A percentile compares a stretch with the other conserved stretches of the same genome.
Conservation (phyloP, 768 basidiomycete genomes). For the Termitomyces sp. region DNA sequence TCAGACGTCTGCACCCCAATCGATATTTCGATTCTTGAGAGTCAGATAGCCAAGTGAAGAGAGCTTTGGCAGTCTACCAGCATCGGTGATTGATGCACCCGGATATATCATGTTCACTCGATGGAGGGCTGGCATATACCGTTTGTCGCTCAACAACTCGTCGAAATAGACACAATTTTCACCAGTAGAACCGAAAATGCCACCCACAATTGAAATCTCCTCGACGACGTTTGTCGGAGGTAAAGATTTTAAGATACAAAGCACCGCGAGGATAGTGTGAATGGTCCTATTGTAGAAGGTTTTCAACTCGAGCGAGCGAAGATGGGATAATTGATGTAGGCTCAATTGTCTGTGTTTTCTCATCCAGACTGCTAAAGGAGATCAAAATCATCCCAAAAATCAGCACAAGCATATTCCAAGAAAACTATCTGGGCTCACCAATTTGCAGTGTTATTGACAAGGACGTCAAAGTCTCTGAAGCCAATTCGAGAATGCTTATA, state of each 20-base stretch:
- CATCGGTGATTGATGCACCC: not conserved
- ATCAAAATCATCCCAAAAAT: not conserved
- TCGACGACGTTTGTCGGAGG: not conserved
- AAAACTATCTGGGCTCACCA: not conserved
- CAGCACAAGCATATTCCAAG: not conserved
- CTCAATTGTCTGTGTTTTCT: not conserved
- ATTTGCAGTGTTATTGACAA: not conserved
- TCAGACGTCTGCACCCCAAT: not conserved
- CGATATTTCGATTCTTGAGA: too few relatives aligned
- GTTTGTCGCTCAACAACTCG: not conserved
- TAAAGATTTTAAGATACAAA: not conserved
- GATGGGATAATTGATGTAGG: not conserved
- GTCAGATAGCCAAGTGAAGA: not conserved
- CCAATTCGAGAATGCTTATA: not conserved
- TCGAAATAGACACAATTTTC: not conserved
- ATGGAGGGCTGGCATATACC: not conserved
- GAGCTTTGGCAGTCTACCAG: not conserved
- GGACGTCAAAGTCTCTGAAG: not conserved
- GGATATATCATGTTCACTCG: not conserved
- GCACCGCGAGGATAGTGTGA: not conserved
- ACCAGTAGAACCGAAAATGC: not conserved
- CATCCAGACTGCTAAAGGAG: not conserved
- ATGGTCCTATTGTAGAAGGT: not conserved
- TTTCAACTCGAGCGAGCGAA: not conserved
- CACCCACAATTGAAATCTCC: not conserved